These are phyloP conservation scores for Alnus glutinosa DNA, from an alignment of 306 rosid genomes.

Conservation along the genomic window DNA sequence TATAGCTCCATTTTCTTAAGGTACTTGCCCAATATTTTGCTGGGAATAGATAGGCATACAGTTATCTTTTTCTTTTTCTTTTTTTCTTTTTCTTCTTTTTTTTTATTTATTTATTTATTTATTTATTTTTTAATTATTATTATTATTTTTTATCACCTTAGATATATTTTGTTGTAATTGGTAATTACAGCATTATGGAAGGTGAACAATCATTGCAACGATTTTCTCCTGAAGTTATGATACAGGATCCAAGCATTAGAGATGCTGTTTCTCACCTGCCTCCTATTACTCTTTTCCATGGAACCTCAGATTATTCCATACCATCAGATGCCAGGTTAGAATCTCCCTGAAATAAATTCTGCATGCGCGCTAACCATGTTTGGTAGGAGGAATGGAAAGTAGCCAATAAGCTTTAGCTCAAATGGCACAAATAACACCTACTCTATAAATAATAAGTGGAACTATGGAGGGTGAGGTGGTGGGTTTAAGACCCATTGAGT, in stretches of 20 bases:
- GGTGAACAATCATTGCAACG: constrained; percentile 67
- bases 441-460: neutral
- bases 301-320: constrained; percentile 84
- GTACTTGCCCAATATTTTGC: constrained; percentile 42
- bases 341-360: neutral
- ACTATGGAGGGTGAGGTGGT: neutral
- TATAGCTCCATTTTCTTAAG: constrained; percentile 82
- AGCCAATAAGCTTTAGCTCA: neutral
- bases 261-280: constrained; percentile 62
- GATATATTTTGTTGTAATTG: neutral
- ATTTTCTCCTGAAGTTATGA: constrained; percentile 75
- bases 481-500: neutral
- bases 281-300: constrained; percentile 73
- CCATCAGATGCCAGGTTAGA: constrained; percentile 85
- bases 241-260: constrained; percentile 58
- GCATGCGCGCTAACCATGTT: neutral
- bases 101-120: too few relatives aligned
- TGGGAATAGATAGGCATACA: neutral
- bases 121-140: neutral
- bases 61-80: neutral
- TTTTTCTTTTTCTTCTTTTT: neutral
- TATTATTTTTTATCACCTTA: neutral
- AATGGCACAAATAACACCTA: neutral
- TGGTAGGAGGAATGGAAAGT: neutral
- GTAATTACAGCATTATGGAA: constrained; percentile 81